phyloP scores from a whole-genome alignment of 257 asterid genomes.

The Nemophila menziesii region DNA sequence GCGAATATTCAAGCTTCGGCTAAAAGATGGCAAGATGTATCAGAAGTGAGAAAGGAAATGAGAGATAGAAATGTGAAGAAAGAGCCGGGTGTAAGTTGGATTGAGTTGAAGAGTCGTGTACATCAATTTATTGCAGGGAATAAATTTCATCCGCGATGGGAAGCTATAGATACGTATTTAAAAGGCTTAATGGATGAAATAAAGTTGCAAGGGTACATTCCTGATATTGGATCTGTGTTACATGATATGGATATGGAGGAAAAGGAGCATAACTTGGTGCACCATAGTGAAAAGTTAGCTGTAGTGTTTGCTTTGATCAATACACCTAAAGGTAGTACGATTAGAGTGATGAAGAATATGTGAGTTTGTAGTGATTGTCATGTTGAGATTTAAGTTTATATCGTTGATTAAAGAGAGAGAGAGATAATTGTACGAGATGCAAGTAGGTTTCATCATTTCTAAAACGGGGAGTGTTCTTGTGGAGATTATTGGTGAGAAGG shows the following conservation, averaged over 20 bases:
- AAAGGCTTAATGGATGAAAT: slow-evolving; percentile 40
- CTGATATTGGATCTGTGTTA: slow-evolving; percentile 45
- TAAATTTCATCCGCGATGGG: slow-evolving; percentile 40
- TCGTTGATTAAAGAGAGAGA: slow-evolving; percentile 41
- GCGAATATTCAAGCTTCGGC: slow-evolving; percentile 61
- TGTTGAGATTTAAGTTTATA: slow-evolving; percentile 48
- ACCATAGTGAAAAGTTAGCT: slow-evolving; percentile 79
- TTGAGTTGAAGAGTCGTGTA: slow-evolving; percentile 50
- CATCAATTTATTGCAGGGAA: slow-evolving; percentile 54
- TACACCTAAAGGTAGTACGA: slow-evolving; percentile 35
- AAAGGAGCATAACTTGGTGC: slow-evolving; percentile 47
- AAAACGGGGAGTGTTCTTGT: slow-evolving; percentile 62
- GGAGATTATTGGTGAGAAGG: slow-evolving; percentile 83
- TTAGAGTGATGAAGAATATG: slow-evolving; percentile 83
- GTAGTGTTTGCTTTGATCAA: slow-evolving; percentile 73
- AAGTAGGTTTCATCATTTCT: slow-evolving; percentile 81
- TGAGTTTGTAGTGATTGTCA: slow-evolving; percentile 76
- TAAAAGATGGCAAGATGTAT: slow-evolving; percentile 50
- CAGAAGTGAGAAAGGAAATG: slow-evolving; percentile 53
- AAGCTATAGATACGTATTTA: slow-evolving; percentile 40
- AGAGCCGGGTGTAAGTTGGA: slow-evolving; percentile 86
- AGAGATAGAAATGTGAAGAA: slow-evolving; percentile 54
- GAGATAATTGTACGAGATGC: slow-evolving; percentile 58
- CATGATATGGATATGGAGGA: slow-evolving; percentile 82
- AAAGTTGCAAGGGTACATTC: slow-evolving; percentile 50